Percentiles rank a stretch among this genome's conserved stretches.
Evolutionary conservation across 148 eudicot species (phyloP).

Genomic region (Fagopyrum esculentum): DNA sequence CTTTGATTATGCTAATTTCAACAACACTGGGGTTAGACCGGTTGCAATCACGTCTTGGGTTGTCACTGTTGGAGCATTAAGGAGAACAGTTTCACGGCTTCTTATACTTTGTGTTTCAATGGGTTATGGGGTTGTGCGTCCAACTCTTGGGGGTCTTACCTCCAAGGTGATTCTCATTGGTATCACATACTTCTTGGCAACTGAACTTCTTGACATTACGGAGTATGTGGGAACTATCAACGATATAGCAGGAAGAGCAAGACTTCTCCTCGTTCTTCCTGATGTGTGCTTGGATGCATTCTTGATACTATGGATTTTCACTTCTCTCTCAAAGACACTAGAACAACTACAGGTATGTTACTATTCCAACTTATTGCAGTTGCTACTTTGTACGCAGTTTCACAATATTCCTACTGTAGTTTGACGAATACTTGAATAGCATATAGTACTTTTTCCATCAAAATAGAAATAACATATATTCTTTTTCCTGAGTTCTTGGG

Average conservation of each 20-base stretch:
- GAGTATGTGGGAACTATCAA: conserved; percentile 91
- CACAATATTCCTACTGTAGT: background rate
- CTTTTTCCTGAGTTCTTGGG: background rate
- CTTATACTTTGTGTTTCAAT: conserved; percentile 84
- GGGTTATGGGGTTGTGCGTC: conserved; percentile 99
- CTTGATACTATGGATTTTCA: conserved; percentile 86
- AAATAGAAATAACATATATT: background rate
- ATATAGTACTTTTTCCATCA: background rate
- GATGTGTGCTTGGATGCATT: conserved; percentile 83
- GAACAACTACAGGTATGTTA: conserved; percentile 85
- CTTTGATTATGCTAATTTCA: conserved; percentile 81
- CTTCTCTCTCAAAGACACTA: conserved; percentile 89
- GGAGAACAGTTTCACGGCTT: conserved; percentile 77
- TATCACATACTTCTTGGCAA: conserved; percentile 70
- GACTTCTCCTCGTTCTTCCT: conserved; percentile 81
- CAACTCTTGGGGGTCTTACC: conserved; percentile 96
- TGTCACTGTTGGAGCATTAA: conserved; percentile 80
- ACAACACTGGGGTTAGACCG: conserved; percentile 74
- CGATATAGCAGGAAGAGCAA: conserved; percentile 86
- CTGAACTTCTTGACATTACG: conserved; percentile 77
- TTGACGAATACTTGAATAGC: background rate
- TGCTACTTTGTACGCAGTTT: background rate
- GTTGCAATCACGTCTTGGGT: conserved; percentile 76
- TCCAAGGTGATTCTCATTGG: conserved; percentile 88
- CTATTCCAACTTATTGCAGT: background rate